Evolutionary conservation across 805 yeast species (phyloP), one percentile per base, ranked within the genome.

Genomic region (Ogataea henricii): DNA sequence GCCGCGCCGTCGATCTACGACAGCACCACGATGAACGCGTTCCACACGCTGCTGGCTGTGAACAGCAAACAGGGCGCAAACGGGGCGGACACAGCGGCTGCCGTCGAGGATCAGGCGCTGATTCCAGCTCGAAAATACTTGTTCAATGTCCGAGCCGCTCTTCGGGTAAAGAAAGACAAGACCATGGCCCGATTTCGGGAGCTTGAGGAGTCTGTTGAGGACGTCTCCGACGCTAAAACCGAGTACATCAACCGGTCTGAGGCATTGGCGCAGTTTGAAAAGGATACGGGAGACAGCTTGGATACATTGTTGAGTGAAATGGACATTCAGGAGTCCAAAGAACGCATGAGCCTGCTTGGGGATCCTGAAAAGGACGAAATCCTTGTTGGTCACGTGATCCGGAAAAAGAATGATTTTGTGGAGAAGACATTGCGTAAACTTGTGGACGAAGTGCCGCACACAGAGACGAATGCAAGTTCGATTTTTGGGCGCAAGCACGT

Each of bases 101-200:
- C 9, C 3, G 29, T 53, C 17, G 34, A 32, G 7, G 46, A 47
- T 4, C 22, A 43, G 14, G 45, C 45, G 9, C 45, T 53, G 18
- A 27, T 53, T n/a, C 47, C 57, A 9, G 56, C 56, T 7, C 43
- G 54, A 44, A 46, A 45, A 20, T 47, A 53, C 17, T 17, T 55
- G 7, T 49, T 53, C 41, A 45, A 44, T 18, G 40, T 53, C 12
- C 13, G 29, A 1, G 32, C 29, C 13, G 27, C 38, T 9, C 16
- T 55, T 34, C 34, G 37, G 21, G 23, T 30, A 4, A 43, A 45
- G 23, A 51, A 45, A 27, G 30, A 23, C 1, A 25, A 26, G 18
- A 32, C 43, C 1, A 1, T 30, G 8, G 22, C 14, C 3, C 30
- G 26, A 5, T 25, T 41, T 10, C 14, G 17, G 20, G 48, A 43